Evolutionary conservation across 2,329 filamentous ascomycete species (phyloP).

Genomic region (Exophiala alcalophila): DNA sequence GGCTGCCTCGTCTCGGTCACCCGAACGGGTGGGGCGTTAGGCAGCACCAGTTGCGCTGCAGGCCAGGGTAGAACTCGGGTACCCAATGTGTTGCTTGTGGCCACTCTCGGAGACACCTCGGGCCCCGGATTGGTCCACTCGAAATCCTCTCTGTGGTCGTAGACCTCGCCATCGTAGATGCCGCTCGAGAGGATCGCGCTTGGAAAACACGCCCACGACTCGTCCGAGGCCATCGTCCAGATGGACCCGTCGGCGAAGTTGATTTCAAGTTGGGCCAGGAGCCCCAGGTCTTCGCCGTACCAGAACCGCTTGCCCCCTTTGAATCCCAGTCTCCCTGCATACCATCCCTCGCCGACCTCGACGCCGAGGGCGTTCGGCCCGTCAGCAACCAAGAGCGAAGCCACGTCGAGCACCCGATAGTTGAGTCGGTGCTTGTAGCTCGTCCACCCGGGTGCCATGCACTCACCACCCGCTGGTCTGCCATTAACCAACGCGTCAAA

Average conservation of each 20-base stretch:
- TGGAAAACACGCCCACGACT: conserved; percentile 30
- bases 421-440: conserved; percentile 50
- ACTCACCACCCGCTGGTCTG: conserved; percentile 38
- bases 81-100: conserved; percentile 32
- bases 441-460: conserved; percentile 54
- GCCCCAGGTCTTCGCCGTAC: conserved; percentile 32
- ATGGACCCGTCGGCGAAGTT: conserved; percentile 18
- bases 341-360: conserved; percentile 53
- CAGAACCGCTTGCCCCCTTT: conserved; percentile 27
- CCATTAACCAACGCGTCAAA: conserved; percentile 52
- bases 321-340: conserved; percentile 36
- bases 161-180: conserved; percentile 55
- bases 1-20: conserved; percentile 35
- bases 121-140: conserved; percentile 31
- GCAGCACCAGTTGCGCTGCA: conserved; percentile 38
- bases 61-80: conserved; percentile 36
- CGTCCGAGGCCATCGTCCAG: conserved; percentile 27
- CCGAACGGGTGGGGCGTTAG: conserved; percentile 48
- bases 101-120: conserved; percentile 33
- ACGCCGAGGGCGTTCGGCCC: conserved; percentile 42
- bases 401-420: conserved; percentile 56
- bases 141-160: conserved; percentile 42
- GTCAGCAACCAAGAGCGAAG: conserved; percentile 37
- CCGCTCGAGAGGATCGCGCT: conserved; percentile 36
- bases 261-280: conserved; percentile 35